Base-by-base conservation (phyloP, 2,329 filamentous ascomycete species). In the Paraphoma sp. region DNA sequence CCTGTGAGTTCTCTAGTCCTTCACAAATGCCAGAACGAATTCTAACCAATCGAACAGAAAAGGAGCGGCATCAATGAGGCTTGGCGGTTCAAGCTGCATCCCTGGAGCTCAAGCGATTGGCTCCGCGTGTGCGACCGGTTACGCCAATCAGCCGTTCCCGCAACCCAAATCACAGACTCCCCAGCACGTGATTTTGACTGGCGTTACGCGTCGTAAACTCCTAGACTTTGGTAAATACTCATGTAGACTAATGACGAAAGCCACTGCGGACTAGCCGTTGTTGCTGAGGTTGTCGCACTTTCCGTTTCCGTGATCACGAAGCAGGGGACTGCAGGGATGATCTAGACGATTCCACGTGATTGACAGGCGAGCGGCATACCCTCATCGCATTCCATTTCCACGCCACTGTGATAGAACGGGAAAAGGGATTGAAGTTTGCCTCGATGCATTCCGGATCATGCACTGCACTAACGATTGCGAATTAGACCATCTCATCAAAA, bases 21-120 rank as follows among this genome's bases (percentile, higher is more conserved):
- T 51, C 31, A 31, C 31, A 57, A 45, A 6, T 18, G 41, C 36
- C 5, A 49, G 44, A 60, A 46, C 14, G 18, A 48, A 31, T 56
- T 56, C 45, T 54, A 49, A 59, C 59, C 67, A 68, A 67, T 67
- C 49, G 31, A 56, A 57, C 16, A 17, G 17, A 14, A 45, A 23
- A 12, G 14, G 28, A 41, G 3, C 6, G 23, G 18, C 38, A 41
- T 31, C 31, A 43, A 38, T 10, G 29, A 17, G 49, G 41, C 64
- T 68, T 64, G 59, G 67, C 67, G 53, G 58, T 58, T 55, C 55
- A 63, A 48, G 14, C 23, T 54, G 45, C 51, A 31, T 23, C 31
- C 10, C 11, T 45, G 17, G 51, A 48, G 31, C 17, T 1, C 45
- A 64, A 68, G 57, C 61, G 68, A 72, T 72, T 72, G 69, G 69